Base-by-base conservation (phyloP, 139 green algal species). In the Chlamydomonas sp. region DNA sequence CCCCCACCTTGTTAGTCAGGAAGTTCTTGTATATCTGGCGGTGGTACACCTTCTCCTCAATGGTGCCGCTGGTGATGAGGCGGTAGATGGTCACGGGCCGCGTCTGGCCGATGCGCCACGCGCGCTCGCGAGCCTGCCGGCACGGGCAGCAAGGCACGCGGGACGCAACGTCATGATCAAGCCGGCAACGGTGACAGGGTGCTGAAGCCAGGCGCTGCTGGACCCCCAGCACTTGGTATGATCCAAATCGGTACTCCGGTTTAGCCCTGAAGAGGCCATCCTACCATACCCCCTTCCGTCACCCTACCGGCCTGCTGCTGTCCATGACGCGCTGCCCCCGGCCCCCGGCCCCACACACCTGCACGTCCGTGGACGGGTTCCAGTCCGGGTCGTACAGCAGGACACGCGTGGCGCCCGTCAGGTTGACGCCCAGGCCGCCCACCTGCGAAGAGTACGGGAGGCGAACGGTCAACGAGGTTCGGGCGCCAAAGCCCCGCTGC, bases 11-110 rank as follows among this genome's bases (percentile, higher is more conserved):
- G 92, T 97, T 96, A 64, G 96, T 98, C 12, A 99, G 92, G 82
- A 97, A 97, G 91, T 96, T 93, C 90, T 99, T 98, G 89, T 97
- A 98, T 66, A 99, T 96, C 93, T 95, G 98, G 59, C 98, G 91
- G 91, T 98, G 96, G 93, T 99, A 99, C 4, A 99, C 92, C 88
- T 99, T 99, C 92, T 99, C 98, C 93, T 99, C 98, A 60, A 99
- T 99, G 63, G 98, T 99, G 67, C 98, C 98, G 18, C 90, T 93
- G 61, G 96, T 99, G 90, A 99, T 97, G 62, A 95, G 89, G 59
- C 98, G 94, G 93, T 99, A 99, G 20, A 99, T 93, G 31, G 94
- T 97, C 72, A 99, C 98, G 61, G 97, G 92, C 3, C 94, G 93
- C 77, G 85, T 93, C 95, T 99, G 98, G 0, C 98, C 98, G 61